Percentiles rank a stretch among this genome's conserved stretches.
Evolutionary conservation across 768 basidiomycete species (phyloP).

Genomic region (Brasilioporus rufonigricans): DNA sequence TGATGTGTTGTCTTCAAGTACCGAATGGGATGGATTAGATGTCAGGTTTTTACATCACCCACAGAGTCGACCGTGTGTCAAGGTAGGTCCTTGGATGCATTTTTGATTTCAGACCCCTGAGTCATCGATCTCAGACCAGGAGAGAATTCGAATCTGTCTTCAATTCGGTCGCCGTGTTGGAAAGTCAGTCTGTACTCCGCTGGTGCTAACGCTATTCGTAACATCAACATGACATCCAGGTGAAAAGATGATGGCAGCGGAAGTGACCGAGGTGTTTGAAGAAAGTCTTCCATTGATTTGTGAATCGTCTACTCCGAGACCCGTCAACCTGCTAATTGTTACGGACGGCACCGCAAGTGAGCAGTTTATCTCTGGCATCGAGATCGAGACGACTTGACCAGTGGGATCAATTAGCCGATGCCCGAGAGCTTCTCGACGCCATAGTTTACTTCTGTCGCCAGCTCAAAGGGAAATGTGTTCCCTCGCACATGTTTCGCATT

Average conservation of each 20-base stretch:
- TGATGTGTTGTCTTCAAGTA: slow-evolving; percentile 9
- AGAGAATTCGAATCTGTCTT: slow-evolving; percentile 19
- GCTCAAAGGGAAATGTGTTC: slow-evolving; percentile 7
- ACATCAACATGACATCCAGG: slow-evolving; percentile 3
- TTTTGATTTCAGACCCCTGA: neutral
- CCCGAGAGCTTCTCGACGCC: slow-evolving; percentile 8
- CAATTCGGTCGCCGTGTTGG: slow-evolving; percentile 17
- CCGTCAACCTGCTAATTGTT: slow-evolving; percentile 16
- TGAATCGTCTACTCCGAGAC: slow-evolving; percentile 2
- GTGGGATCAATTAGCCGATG: slow-evolving; percentile 8
- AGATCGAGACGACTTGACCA: neutral
- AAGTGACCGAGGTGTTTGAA: slow-evolving; percentile 18
- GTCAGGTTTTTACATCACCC: slow-evolving; percentile 19
- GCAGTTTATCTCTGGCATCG: neutral
- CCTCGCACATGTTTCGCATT: slow-evolving; percentile 21
- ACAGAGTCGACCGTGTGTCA: slow-evolving; percentile 1
- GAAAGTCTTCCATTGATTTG: slow-evolving; percentile 9
- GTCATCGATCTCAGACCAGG: slow-evolving; percentile 4
- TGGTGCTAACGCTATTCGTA: neutral
- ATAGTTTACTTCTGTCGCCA: slow-evolving; percentile 9
- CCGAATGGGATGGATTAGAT: slow-evolving; percentile 17
- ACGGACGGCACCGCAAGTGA: slow-evolving; percentile 22
- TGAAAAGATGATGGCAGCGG: slow-evolving; percentile 16
- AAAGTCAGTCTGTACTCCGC: slow-evolving; percentile 10
- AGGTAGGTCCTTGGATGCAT: slow-evolving; percentile 1